Percentiles rank a stretch among this genome's conserved stretches.
Conservation (phyloP, 2,329 filamentous ascomycete species). For the Phialophora tarda region DNA sequence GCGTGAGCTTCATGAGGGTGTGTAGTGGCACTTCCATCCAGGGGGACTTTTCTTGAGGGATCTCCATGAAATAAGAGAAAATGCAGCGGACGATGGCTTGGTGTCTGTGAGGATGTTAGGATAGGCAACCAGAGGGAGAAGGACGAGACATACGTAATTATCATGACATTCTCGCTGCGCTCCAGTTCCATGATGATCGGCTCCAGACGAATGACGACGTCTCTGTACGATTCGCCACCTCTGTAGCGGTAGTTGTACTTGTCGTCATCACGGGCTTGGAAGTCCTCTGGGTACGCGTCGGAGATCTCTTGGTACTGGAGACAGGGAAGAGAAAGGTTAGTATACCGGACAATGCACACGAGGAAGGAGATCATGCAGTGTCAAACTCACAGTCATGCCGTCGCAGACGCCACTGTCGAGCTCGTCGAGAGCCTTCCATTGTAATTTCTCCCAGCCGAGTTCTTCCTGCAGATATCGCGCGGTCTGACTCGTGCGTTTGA, state of each 20-base stretch:
- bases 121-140: not conserved
- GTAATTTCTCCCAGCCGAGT: conserved; percentile 80
- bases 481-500: conserved; percentile 88
- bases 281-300: conserved; percentile 89
- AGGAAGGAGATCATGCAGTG: not conserved
- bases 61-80: conserved; percentile 99
- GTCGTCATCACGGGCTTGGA: conserved; percentile 92
- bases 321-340: not conserved
- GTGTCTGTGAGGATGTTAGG: conserved; percentile 54
- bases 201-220: conserved; percentile 95
- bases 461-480: conserved; percentile 78
- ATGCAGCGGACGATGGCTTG: conserved; percentile 97
- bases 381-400: conserved; percentile 68
- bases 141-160: conserved; percentile 67
- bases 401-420: conserved; percentile 96
- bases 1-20: conserved; percentile 94
- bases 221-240: conserved; percentile 92
- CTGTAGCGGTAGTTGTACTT: conserved; percentile 99
- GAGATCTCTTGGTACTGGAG: conserved; percentile 83
- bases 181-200: conserved; percentile 99
- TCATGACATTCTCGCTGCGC: conserved; percentile 93
- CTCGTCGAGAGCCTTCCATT: conserved; percentile 98
- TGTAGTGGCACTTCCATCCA: conserved; percentile 99
- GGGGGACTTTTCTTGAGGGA: conserved; percentile 86
- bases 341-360: not conserved